Conservation (phyloP, 805 yeast species). For the Starmerella powellii region DNA sequence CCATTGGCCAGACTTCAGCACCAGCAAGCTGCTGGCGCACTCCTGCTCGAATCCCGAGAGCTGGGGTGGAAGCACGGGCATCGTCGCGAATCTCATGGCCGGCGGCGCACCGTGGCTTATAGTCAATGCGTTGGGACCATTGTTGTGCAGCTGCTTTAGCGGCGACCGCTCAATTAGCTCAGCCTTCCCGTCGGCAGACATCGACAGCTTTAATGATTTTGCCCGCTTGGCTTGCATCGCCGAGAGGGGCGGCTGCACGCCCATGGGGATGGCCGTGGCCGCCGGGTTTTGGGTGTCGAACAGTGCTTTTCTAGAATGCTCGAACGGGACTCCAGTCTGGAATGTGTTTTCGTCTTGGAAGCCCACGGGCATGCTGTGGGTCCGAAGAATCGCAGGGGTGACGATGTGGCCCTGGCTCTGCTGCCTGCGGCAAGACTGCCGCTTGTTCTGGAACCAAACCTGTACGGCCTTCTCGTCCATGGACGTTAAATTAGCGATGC, state of each 20-base stretch:
- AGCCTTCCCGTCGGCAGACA: slow-evolving; percentile 34
- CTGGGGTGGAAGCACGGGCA: slow-evolving; percentile 16
- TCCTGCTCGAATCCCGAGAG: slow-evolving; percentile 24
- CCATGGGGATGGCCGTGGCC: neutral
- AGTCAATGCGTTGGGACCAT: too few relatives aligned
- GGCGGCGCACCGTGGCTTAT: slow-evolving; percentile 5
- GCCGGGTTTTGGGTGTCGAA: neutral
- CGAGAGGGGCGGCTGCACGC: slow-evolving; percentile 1
- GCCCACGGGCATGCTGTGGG: slow-evolving; percentile 13
- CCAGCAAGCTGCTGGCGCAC: slow-evolving; percentile 29
- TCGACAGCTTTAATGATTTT: slow-evolving; percentile 25
- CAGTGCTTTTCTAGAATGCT: neutral
- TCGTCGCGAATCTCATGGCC: slow-evolving; percentile 14
- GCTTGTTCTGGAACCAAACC: slow-evolving; percentile 94
- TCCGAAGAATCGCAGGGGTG: slow-evolving; percentile 12
- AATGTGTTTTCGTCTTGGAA: slow-evolving; percentile 15
- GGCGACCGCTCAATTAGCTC: slow-evolving; percentile 28
- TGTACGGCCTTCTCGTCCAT: slow-evolving; percentile 98
- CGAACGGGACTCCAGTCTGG: neutral
- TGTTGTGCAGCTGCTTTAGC: slow-evolving; percentile 15
- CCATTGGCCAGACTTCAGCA: slow-evolving; percentile 27
- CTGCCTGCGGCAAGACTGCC: slow-evolving; percentile 52
- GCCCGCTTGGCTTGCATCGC: slow-evolving; percentile 12
- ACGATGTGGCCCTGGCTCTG: slow-evolving; percentile 6
- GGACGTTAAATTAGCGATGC: slow-evolving; percentile 66